These are phyloP conservation scores for Pichia deserticola DNA, from an alignment of 805 yeast genomes.

Conservation along the genomic window DNA sequence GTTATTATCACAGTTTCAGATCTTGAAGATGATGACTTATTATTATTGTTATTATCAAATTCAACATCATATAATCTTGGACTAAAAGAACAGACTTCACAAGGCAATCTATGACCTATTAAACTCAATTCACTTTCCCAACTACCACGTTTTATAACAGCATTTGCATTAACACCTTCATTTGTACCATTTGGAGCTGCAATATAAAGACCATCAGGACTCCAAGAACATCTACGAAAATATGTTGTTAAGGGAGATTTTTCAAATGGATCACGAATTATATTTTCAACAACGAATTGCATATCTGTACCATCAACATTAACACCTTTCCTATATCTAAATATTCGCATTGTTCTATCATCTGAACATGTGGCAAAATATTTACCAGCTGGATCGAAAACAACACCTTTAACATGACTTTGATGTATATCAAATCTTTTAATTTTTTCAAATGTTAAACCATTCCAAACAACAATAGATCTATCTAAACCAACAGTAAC, in stretches of 20 bases:
- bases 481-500: conserved; percentile 95
- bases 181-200: conserved; percentile 84
- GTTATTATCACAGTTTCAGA: conserved; percentile 71
- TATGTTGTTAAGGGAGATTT: conserved; percentile 90
- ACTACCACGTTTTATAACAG: conserved; percentile 64
- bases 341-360: conserved; percentile 83
- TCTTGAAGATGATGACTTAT: neutral
- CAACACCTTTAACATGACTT: conserved; percentile 92
- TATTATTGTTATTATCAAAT: conserved; percentile 3
- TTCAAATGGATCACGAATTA: conserved; percentile 75
- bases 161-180: conserved; percentile 73
- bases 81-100: conserved; percentile 71
- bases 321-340: conserved; percentile 66
- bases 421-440: conserved; percentile 89
- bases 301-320: conserved; percentile 58
- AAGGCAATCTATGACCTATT: conserved; percentile 80
- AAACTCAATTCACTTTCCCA: conserved; percentile 73
- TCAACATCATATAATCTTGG: conserved; percentile 51
- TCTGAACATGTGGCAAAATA: conserved; percentile 96
- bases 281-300: conserved; percentile 80
- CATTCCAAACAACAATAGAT: conserved; percentile 90
- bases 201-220: conserved; percentile 82
- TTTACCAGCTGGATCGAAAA: conserved; percentile 96
- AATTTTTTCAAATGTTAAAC: conserved; percentile 81
- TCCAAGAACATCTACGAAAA: conserved; percentile 81